Evolutionary conservation across 208 protist genomes (phyloP).

Genomic region (Trypanosoma caninum): DNA sequence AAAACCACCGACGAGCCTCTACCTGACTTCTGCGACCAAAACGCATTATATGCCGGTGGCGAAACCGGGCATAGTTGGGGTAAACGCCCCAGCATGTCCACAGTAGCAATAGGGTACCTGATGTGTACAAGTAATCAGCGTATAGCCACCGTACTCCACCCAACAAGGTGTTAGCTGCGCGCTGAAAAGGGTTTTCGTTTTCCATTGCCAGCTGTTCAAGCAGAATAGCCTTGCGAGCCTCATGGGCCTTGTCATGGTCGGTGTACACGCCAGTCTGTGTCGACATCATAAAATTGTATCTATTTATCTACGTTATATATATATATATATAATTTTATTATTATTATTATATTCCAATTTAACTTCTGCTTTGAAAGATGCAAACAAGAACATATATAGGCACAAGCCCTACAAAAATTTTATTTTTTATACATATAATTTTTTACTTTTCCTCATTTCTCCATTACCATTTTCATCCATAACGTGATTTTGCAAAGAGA

Average conservation of each 20-base stretch:
- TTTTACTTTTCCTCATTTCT: too few species aligned
- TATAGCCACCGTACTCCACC: constrained; percentile 27
- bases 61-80: constrained; percentile 62
- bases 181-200: constrained; percentile 62
- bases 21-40: constrained; percentile 48
- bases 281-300: constrained; percentile 9
- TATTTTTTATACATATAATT: constrained; percentile 2
- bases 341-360: too few species aligned
- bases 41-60: constrained; percentile 49
- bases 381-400: too few species aligned
- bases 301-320: neutral
- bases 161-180: constrained; percentile 27
- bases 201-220: constrained; percentile 38
- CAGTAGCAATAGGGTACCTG: constrained; percentile 44
- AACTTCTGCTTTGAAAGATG: too few species aligned
- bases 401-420: too few species aligned
- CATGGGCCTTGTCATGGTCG: constrained; percentile 34
- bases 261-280: constrained; percentile 31
- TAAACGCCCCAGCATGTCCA: constrained; percentile 62
- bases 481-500: neutral
- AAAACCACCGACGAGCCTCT: constrained; percentile 53
- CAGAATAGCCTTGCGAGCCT: constrained; percentile 39
- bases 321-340: too few species aligned
- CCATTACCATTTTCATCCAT: neutral
- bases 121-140: constrained; percentile 62